Evolutionary conservation across 768 basidiomycete species (phyloP), one percentile per base, ranked within the genome.

Genomic region (Boletus coccyginus): DNA sequence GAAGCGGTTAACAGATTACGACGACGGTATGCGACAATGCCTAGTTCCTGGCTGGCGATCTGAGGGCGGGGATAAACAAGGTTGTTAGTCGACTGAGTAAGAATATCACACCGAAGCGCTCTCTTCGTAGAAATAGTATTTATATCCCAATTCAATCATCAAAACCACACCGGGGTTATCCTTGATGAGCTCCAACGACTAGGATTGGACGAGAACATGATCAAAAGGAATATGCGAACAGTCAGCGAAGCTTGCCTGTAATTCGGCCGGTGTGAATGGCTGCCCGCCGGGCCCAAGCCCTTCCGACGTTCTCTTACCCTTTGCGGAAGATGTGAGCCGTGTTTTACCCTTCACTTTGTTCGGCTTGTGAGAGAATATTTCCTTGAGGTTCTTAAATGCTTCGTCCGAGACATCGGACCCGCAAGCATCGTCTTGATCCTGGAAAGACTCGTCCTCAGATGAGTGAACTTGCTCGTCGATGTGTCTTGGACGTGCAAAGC

Each of bases 61-160:
- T 92, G 62, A 46, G 33, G 19, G 53, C 46, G 62, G 46, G 50
- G 50, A 59, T 73, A 39, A 46, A 31, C 40, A 46, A 46, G 11
- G 27, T 5, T 51, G 40, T 14, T 33, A 2, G 29, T 31, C 8
- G 33, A 21, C 40, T 27, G 21, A 40, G n/a, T 27, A 44, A 24
- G 41, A 47, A 39, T 31, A 35, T 56, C 68, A 39, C 49, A 86
- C 90, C 77, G 84, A 83, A 1, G 93, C 93, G 64, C 94, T 93
- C 21, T 93, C 86, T 47, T 84, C 87, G 63, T 86, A 94, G 69
- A 95, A 94, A 51, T 77, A 81, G 68, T 85, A 88, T 69, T 88
- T 94, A 70, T 94, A 94, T 6, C 92, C 92, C 31, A 88, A 84
- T 68, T 93, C 87, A 24, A 94, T 75, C 80, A 94, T 84, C 13